phyloP scores from a whole-genome alignment of 2,329 filamentous ascomycete species.

The Chalaropsis ovoidea region DNA sequence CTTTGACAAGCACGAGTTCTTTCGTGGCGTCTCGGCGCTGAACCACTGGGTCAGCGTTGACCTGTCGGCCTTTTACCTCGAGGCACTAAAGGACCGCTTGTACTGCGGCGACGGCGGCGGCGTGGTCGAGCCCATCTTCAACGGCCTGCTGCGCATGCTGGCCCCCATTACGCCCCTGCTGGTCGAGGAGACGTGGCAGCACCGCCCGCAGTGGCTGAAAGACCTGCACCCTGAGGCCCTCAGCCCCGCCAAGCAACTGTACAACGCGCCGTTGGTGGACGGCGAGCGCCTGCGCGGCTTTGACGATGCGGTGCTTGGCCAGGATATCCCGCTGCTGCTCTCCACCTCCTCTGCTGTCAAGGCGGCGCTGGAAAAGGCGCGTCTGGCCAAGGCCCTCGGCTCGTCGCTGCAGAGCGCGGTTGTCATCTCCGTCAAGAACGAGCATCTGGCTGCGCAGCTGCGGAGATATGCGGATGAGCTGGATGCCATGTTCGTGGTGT shows the following conservation, averaged over 20 bases:
- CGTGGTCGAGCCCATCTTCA: conserved; percentile 55
- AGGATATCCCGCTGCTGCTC: conserved; percentile 41
- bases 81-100: conserved; percentile 80
- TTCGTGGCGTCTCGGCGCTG: conserved; percentile 61
- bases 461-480: conserved; percentile 42
- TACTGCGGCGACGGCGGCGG: conserved; percentile 70
- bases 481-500: conserved; percentile 58
- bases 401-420: conserved; percentile 61
- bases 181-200: conserved; percentile 79
- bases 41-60: conserved; percentile 75
- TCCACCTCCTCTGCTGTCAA: conserved; percentile 59
- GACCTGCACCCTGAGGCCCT: neutral
- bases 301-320: conserved; percentile 16
- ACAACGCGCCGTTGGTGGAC: conserved; percentile 38
- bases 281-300: conserved; percentile 34
- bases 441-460: conserved; percentile 34
- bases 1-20: conserved; percentile 68
- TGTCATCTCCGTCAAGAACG: conserved; percentile 49
- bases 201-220: conserved; percentile 56
- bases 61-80: conserved; percentile 87
- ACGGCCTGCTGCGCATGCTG: conserved; percentile 66
- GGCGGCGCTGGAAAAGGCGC: conserved; percentile 60
- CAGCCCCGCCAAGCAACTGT: conserved; percentile 41
- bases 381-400: conserved; percentile 61
- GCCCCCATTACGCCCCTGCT: conserved; percentile 71